Evolutionary conservation across 495 filamentous ascomycete genomes (phyloP).

Genomic region (Trichoderma erinaceum): DNA sequence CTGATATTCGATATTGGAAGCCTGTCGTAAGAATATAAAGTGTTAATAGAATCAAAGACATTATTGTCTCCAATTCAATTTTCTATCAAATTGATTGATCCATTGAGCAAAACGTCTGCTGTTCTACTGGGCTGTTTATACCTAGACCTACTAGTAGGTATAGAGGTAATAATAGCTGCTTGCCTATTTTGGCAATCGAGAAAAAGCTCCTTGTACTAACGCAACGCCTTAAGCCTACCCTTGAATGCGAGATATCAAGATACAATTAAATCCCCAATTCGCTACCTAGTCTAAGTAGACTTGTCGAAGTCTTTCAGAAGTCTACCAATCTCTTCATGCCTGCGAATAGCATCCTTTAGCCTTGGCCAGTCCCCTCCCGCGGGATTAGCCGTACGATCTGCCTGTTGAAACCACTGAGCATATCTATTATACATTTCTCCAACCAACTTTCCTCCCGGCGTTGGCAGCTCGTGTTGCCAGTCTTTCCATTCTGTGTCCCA

Average conservation of each 20-base stretch:
- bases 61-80: too few relatives aligned
- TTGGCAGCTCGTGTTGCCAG: slow-evolving; percentile 35
- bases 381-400: neutral
- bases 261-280: neutral
- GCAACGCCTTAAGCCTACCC: too few relatives aligned
- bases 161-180: neutral
- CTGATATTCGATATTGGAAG: neutral
- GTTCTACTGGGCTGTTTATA: too few relatives aligned
- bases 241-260: neutral
- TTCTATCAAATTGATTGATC: too few relatives aligned
- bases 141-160: too few relatives aligned
- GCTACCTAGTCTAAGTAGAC: neutral
- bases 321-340: slow-evolving; percentile 18
- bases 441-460: slow-evolving; percentile 27
- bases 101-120: neutral
- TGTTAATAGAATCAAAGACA: too few relatives aligned
- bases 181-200: neutral
- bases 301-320: slow-evolving; percentile 14
- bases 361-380: slow-evolving; percentile 3
- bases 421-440: slow-evolving; percentile 5
- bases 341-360: neutral
- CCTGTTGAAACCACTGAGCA: neutral
- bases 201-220: too few relatives aligned
- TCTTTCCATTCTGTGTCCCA: slow-evolving; percentile 34
- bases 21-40: neutral